Base-by-base conservation (phyloP, 192 early-diverging fungal species). In the Coemansia guatemalensis region DNA sequence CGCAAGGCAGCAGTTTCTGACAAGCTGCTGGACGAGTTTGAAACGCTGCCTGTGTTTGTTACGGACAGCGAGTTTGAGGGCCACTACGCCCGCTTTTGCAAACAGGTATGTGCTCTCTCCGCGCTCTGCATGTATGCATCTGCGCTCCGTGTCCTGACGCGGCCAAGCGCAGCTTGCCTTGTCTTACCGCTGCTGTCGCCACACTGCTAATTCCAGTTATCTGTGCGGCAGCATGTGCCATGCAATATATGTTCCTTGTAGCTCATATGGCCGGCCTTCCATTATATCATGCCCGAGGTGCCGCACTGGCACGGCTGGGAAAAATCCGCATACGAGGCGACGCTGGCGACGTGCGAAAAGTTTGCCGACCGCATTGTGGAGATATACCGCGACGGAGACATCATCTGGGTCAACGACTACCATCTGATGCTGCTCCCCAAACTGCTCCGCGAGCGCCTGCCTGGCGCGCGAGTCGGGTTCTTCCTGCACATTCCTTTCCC, bases 391-490 rank as follows among this genome's bases (percentile, higher is more conserved):
- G 80, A 84, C 9, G 91, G 90, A 33, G 96, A 98, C 74, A 90
- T 95, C 55, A 90, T 98, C 60, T 98, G 95, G 95, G 85, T 98
- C 65, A 96, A 98, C 70, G 96, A 98, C 84, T 98, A 98, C 69
- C 96, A 98, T 71, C 81, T 98, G 53, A 92, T 97, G 90, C 82
- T 98, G 41, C 85, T 98, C 22, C 96, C 96, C 5, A 78, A 75
- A 50, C 89, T 98, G 86, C 75, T 98, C 30, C 85, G 96, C 49
- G 77, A 92, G 79, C 84, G 83, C 12, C 69, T 96, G 26, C 96
- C 96, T 1, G 66, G 85, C 24, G 95, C 95, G 29, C 91, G 87
- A 26, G 93, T 98, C 56, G 96, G 94, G 2, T 97, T 98, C 79
- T 98, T 97, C 64, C 72, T 98, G 60, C 96, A 98, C 71, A 94